A percentile compares a stretch with the other conserved stretches of the same genome.
These are phyloP conservation scores for Trichomonascus vanleenenianus DNA, from an alignment of 805 yeast genomes.

Conservation along the genomic window DNA sequence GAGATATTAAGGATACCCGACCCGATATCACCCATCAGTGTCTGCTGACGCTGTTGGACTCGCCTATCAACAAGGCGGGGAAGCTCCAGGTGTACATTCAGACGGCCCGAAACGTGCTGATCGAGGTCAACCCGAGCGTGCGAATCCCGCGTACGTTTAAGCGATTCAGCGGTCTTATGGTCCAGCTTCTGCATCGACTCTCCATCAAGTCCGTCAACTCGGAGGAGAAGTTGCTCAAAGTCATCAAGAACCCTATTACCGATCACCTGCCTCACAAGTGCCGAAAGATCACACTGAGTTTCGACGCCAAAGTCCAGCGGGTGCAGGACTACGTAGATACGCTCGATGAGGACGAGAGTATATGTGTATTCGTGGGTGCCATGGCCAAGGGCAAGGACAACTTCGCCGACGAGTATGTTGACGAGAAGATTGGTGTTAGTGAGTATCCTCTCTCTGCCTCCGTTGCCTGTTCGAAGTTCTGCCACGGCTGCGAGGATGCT, in stretches of 20 bases:
- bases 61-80: constrained; percentile 98
- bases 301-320: constrained; percentile 80
- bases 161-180: constrained; percentile 97
- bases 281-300: constrained; percentile 83
- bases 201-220: constrained; percentile 92
- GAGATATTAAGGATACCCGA: constrained; percentile 96
- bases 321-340: constrained; percentile 82
- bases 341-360: constrained; percentile 81
- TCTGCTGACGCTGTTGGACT: constrained; percentile 83
- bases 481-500: constrained; percentile 98
- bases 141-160: constrained; percentile 98
- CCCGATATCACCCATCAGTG: constrained; percentile 99
- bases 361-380: constrained; percentile 98
- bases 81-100: constrained; percentile 93
- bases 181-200: constrained; percentile 84
- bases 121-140: constrained; percentile 93
- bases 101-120: constrained; percentile 88
- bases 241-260: constrained; percentile 93
- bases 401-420: constrained; percentile 95
- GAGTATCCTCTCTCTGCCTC: constrained; percentile 95
- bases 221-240: constrained; percentile 87
- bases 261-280: constrained; percentile 96
- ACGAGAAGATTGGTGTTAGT: constrained; percentile 92
- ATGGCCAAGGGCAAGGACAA: constrained; percentile 98
- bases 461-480: constrained; percentile 95